Evolutionary conservation across 1,139 yeast species (phyloP).

Genomic region (Saccharomyces uvarum): DNA sequence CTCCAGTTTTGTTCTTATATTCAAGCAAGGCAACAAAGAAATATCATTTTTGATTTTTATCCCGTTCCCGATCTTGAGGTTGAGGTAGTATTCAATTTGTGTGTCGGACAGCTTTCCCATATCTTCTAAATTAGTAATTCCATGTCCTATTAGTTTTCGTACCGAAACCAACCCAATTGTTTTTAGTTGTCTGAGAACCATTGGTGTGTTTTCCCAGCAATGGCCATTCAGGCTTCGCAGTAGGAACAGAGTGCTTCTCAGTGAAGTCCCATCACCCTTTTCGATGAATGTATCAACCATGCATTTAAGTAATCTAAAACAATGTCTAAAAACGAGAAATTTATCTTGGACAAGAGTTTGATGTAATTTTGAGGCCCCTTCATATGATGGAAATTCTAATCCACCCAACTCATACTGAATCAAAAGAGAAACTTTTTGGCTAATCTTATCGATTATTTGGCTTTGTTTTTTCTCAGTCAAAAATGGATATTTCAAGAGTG

Average conservation of each 20-base stretch:
- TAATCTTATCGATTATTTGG: constrained; percentile 21
- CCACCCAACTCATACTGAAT: constrained; percentile 45
- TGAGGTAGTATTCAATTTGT: constrained; percentile 37
- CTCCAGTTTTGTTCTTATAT: constrained; percentile 15
- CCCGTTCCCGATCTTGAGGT: constrained; percentile 37
- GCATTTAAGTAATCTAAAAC: constrained; percentile 38
- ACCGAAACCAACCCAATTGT: constrained; percentile 39
- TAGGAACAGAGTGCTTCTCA: constrained; percentile 34
- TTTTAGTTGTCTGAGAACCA: constrained; percentile 39
- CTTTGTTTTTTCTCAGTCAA: constrained; percentile 22
- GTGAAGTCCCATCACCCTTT: constrained; percentile 37
- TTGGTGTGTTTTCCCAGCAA: constrained; percentile 44
- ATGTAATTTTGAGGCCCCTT: constrained; percentile 35
- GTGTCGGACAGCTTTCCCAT: constrained; percentile 27
- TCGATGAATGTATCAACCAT: constrained; percentile 39
- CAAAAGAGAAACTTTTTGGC: constrained; percentile 35
- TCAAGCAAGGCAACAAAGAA: constrained; percentile 30
- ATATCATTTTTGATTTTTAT: constrained; percentile 30
- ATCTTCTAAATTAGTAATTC: constrained; percentile 31
- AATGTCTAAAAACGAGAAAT: constrained; percentile 35
- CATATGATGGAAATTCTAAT: constrained; percentile 37
- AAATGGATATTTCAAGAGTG: constrained; percentile 33
- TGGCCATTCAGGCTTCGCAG: constrained; percentile 36
- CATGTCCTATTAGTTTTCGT: constrained; percentile 34
- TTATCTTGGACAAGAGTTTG: constrained; percentile 40